Conservation (phyloP, 352 stramenopile genomes). For the Globisporangium uncinulatum region DNA sequence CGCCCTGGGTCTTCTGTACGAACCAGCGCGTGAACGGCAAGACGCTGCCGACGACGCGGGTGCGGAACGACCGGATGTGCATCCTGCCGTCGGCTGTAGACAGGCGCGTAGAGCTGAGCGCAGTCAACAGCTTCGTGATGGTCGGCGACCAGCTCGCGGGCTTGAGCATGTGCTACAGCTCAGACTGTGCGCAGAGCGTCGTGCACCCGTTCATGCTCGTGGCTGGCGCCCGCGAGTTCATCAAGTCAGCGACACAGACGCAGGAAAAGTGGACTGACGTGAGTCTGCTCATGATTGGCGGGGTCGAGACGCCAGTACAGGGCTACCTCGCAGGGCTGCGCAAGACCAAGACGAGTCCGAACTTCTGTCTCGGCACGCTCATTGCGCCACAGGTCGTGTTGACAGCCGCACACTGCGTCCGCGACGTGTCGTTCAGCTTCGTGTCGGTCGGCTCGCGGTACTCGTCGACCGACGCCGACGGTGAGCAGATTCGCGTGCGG, state of each 20-base stretch:
- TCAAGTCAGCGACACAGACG: constrained; percentile 15
- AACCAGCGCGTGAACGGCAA: constrained; percentile 1
- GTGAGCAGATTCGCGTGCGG: constrained; percentile 37
- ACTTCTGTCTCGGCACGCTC: constrained; percentile 30
- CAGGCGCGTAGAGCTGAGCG: constrained; percentile 10
- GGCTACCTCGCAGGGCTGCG: constrained; percentile 25
- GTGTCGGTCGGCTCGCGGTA: constrained; percentile 29
- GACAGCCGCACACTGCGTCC: constrained; percentile 30
- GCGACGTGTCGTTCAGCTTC: constrained; percentile 12
- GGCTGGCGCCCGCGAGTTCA: constrained; percentile 15
- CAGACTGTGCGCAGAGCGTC: constrained; percentile 1
- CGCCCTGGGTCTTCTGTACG: constrained; percentile 18
- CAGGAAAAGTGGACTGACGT: constrained; percentile 12
- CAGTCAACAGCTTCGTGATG: constrained; percentile 20
- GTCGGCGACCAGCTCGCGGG: constrained; percentile 23
- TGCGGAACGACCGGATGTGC: constrained; percentile 14
- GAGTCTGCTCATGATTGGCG: constrained; percentile 18
- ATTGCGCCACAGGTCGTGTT: constrained; percentile 29
- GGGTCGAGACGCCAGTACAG: constrained; percentile 10
- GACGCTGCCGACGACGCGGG: not conserved
- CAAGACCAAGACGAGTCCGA: constrained; percentile 10
- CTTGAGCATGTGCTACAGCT: constrained; percentile 14
- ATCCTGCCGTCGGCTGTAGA: constrained; percentile 9
- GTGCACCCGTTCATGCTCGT: constrained; percentile 20
- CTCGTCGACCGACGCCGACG: constrained; percentile 17